Evolutionary conservation across 192 early-diverging fungal species (phyloP), one percentile per base, ranked within the genome.

Genomic region (Obelidium mucronatum): DNA sequence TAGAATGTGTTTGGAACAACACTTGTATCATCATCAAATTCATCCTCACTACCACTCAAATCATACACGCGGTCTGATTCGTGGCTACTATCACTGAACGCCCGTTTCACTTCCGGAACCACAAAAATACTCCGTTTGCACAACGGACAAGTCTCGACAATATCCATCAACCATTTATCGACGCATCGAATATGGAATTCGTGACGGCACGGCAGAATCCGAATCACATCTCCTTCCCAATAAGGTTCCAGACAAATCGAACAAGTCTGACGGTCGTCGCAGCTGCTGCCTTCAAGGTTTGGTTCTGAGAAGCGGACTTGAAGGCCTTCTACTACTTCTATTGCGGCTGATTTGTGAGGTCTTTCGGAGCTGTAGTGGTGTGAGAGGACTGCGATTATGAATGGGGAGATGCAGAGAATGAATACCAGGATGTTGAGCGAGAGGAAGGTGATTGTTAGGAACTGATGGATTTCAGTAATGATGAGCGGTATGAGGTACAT

Each of bases 211-310:
- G 93, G 93, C 44, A 95, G 78, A 11, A 91, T 82, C 13, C 94
- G 79, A 30, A 94, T 75, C 67, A 92, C 89, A 34, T 91, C 89
- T 30, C 90, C 92, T 67, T 90, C 89, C 8, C 83, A 81, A 84
- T 91, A 95, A 64, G 92, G 92, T 8, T 95, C 94, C 54, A 95
- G 81, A 82, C 94, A 95, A 33, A 95, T 94, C 2, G 91, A 35
- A 26, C 63, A 65, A 15, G 19, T 48, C 19, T 48, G n/a, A n/a
- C n/a, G n/a, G n/a, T n/a, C n/a, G n/a, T n/a, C n/a, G n/a, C n/a
- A n/a, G n/a, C n/a, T n/a, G n/a, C n/a, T n/a, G n/a, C n/a, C n/a
- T n/a, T n/a, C n/a, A n/a, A n/a, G n/a, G n/a, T 48, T 48, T 19
- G 44, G 0, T 48, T 48, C 11, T 48, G 44, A 48, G 44, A 48